These are phyloP conservation scores for Saccharomycopsis sp. DNA, from an alignment of 805 yeast species.

Conservation along the genomic window DNA sequence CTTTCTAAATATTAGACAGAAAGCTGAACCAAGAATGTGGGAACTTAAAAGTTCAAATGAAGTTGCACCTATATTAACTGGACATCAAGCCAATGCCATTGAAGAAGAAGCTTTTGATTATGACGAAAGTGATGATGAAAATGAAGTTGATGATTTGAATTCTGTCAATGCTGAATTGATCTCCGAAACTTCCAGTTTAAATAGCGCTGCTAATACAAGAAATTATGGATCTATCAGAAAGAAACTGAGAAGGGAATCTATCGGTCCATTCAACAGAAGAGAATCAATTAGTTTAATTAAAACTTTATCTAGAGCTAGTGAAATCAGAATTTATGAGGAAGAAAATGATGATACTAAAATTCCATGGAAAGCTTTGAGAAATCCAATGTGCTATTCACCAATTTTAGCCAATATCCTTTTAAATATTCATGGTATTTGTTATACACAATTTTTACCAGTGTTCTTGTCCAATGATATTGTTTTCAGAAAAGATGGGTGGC, in stretches of 20 bases:
- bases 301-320: conserved; percentile 20
- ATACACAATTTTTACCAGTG: conserved; percentile 46
- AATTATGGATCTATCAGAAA: not conserved
- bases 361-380: conserved; percentile 23
- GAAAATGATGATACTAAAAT: conserved; percentile 20
- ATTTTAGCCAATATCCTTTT: conserved; percentile 30
- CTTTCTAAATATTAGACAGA: conserved; percentile 22
- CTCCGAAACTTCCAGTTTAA: not conserved
- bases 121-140: conserved; percentile 11
- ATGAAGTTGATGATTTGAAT: conserved; percentile 10
- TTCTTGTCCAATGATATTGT: conserved; percentile 33
- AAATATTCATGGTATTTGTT: conserved; percentile 39
- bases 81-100: not conserved
- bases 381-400: conserved; percentile 25
- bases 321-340: conserved; percentile 16
- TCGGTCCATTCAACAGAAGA: conserved; percentile 26
- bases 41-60: not conserved
- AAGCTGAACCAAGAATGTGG: conserved; percentile 23
- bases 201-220: not conserved
- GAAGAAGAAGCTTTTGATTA: conserved; percentile 8
- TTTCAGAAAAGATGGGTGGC: conserved; percentile 19
- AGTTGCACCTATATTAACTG: not conserved
- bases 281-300: conserved; percentile 25
- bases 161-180: not conserved
- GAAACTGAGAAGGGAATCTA: not conserved